Conservation (phyloP, 2,329 filamentous ascomycete genomes). For the Botryotinia globosa region DNA sequence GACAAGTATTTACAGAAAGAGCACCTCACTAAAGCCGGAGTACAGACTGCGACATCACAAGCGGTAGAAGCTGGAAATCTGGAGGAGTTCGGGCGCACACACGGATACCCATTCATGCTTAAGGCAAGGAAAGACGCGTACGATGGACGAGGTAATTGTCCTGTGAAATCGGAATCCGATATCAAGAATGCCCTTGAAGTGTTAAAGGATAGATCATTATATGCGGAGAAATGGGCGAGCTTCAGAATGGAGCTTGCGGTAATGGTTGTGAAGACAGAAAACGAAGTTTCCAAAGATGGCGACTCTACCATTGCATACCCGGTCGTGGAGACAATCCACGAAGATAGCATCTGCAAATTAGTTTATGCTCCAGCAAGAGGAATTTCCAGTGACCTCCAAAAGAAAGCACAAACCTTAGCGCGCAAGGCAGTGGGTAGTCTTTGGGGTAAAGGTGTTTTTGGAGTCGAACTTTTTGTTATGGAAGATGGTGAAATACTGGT, state of each 20-base stretch:
- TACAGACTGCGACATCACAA: slow-evolving; percentile 71
- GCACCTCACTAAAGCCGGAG: slow-evolving; percentile 64
- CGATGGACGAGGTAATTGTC: slow-evolving; percentile 78
- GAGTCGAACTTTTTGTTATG: slow-evolving; percentile 92
- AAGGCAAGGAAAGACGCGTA: slow-evolving; percentile 90
- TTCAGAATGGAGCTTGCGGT: slow-evolving; percentile 88
- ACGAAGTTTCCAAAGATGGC: slow-evolving; percentile 48
- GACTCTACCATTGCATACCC: slow-evolving; percentile 69
- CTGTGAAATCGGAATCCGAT: slow-evolving; percentile 56
- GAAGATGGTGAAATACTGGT: slow-evolving; percentile 64
- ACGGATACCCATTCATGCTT: slow-evolving; percentile 86
- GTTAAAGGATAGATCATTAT: slow-evolving; percentile 65
- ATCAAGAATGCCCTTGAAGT: slow-evolving; percentile 65
- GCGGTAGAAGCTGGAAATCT: slow-evolving; percentile 54
- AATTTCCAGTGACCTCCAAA: slow-evolving; percentile 58
- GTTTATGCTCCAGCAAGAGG: slow-evolving; percentile 81
- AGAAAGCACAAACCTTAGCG: slow-evolving; percentile 72
- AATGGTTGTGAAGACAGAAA: slow-evolving; percentile 89
- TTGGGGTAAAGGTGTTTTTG: slow-evolving; percentile 88
- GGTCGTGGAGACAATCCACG: slow-evolving; percentile 89
- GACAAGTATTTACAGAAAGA: slow-evolving; percentile 92
- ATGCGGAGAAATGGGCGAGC: slow-evolving; percentile 72
- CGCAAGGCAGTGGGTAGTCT: slow-evolving; percentile 76
- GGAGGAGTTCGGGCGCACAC: slow-evolving; percentile 57
- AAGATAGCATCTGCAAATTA: slow-evolving; percentile 92